Conservation (phyloP, 164 flowering plant genomes). For the Vitis labrusca region DNA sequence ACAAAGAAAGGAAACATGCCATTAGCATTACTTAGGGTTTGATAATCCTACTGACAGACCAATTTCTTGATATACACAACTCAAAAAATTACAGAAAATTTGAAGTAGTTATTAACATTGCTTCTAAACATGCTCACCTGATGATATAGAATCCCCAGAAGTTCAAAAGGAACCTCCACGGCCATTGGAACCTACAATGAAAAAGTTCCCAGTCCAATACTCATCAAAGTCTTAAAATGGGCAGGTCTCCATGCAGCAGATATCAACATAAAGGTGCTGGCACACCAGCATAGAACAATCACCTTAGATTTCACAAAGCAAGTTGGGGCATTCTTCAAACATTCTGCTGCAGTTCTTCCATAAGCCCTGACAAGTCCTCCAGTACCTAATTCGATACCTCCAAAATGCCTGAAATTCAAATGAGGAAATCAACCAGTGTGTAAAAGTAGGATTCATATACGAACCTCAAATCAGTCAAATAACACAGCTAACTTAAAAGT, state of each 20-base stretch:
- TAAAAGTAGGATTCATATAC: not conserved
- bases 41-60: too few relatives aligned
- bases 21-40: too few relatives aligned
- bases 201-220: not conserved
- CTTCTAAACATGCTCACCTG: conserved; percentile 49
- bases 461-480: not conserved
- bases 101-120: not conserved
- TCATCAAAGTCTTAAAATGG: not conserved
- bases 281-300: not conserved
- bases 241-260: not conserved
- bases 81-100: not conserved
- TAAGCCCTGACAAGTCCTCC: conserved; percentile 98
- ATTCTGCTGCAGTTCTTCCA: conserved; percentile 91
- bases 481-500: not conserved
- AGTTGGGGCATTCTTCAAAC: conserved; percentile 81
- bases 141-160: conserved; percentile 78
- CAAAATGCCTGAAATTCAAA: conserved; percentile 65
- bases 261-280: not conserved
- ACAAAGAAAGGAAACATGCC: too few relatives aligned
- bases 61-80: too few relatives aligned
- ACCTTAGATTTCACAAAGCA: conserved; percentile 86
- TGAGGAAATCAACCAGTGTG: not conserved
- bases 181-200: conserved; percentile 62
- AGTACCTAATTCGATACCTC: conserved; percentile 91
- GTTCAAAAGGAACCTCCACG: conserved; percentile 78